Base-by-base conservation (phyloP, 306 rosid genomes). In the Ammopiptanthus mongolicus region DNA sequence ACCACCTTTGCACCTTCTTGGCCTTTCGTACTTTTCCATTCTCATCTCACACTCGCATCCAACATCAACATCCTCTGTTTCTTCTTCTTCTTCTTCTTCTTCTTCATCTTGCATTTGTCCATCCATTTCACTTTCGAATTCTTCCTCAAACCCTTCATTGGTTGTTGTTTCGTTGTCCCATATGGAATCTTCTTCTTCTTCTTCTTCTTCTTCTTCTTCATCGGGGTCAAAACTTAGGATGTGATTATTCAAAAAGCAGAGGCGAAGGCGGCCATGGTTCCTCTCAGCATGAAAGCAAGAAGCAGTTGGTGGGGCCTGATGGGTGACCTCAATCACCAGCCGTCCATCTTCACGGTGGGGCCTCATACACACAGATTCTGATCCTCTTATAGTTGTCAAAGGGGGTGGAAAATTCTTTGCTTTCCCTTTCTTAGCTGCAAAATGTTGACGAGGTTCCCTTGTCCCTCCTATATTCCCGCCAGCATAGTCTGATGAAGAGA, bases 311-410 rank as follows among this genome's bases (percentile, higher is more conserved):
- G 92, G 86, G 71, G 75, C 80, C 87, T 81, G 89, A 22, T 81
- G 89, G 22, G 91, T 88, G 11, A 87, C 91, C 71, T 85, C 80
- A 34, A 95, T 88, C 39, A 95, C 83, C 0, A 95, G 75, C 84
- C 97, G 39, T 44, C 99, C 99, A 19, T 86, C 84, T 65, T 88
- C 93, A 0, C 99, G 87, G 87, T 82, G 96, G 62, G 97, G 89
- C 76, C 77, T 82, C 12, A 95, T 74, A 2, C 74, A 83, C 2
- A 91, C 84, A 76, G 88, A 83, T 33, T 87, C 87, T 2, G 70
- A 63, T 15, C 95, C 97, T 8, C 93, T 89, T 41, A 95, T 86
- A n/a, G 99, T 95, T 47, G 99, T 92, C 87, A 95, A 83, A 60
- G 99, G 99, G 10, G 99, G 99, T 5, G 99, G 99, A 73, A 92